These are phyloP conservation scores for Penicillium sp. DNA, from an alignment of 2,329 filamentous ascomycete genomes.

Conservation along the genomic window DNA sequence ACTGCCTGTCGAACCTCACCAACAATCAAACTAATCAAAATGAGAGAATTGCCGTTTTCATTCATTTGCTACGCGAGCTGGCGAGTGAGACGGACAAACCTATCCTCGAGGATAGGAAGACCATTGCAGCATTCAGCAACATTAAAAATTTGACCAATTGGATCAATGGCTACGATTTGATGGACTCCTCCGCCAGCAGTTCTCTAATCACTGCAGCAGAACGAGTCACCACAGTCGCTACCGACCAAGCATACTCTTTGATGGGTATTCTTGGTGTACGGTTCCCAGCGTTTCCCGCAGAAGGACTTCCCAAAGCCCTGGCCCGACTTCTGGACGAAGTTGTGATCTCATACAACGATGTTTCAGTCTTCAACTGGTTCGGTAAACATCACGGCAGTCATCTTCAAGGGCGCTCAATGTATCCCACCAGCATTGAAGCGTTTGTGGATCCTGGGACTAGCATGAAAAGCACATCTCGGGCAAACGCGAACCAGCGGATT, in stretches of 20 bases:
- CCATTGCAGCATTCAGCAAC: background rate
- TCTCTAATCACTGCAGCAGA: slow-evolving; percentile 12
- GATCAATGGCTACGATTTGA: background rate
- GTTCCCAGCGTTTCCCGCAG: slow-evolving; percentile 17
- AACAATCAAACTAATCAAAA: background rate
- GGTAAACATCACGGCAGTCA: slow-evolving; percentile 1
- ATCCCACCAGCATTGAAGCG: background rate
- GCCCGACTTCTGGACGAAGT: slow-evolving; percentile 17
- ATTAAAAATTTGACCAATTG: background rate
- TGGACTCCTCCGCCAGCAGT: slow-evolving; percentile 7
- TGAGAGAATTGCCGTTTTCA: background rate
- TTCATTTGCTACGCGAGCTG: background rate
- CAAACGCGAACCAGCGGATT: background rate
- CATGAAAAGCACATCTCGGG: background rate
- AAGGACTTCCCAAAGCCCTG: slow-evolving; percentile 17
- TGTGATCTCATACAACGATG: slow-evolving; percentile 16
- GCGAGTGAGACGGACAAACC: background rate
- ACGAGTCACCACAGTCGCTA: slow-evolving; percentile 12
- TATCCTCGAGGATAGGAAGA: background rate
- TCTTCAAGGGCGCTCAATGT: background rate
- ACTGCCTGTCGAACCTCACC: background rate
- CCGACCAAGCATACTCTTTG: slow-evolving; percentile 19
- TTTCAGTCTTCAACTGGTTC: slow-evolving; percentile 7
- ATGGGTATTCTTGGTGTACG: slow-evolving; percentile 21
- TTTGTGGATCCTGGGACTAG: background rate